These are phyloP conservation scores for Sporormia fimetaria DNA, from an alignment of 495 filamentous ascomycete species.

Conservation along the genomic window DNA sequence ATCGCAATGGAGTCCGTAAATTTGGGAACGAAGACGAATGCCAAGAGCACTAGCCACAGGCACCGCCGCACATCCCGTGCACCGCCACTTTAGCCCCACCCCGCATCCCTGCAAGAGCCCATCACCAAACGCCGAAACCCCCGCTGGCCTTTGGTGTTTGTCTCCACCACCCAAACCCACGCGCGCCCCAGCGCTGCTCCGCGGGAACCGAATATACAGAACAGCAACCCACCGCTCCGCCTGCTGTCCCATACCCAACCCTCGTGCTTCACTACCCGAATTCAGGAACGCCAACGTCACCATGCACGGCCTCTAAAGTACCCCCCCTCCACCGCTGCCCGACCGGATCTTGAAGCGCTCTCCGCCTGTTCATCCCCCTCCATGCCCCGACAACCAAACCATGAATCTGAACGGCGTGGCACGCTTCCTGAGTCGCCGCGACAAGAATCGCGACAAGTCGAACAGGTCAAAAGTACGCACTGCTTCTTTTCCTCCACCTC, in stretches of 20 bases:
- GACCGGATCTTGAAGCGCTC: background rate
- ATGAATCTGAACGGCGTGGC: constrained; percentile 46
- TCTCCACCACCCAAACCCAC: background rate
- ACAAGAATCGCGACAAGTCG: constrained; percentile 46
- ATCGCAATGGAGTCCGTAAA: no score
- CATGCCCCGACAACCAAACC: constrained; percentile 1
- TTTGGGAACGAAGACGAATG: no score
- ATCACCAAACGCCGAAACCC: no score
- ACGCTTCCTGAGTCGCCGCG: constrained; percentile 61
- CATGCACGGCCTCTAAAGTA: no score
- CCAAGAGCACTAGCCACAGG: no score
- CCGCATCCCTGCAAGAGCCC: no score
- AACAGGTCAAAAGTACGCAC: constrained; percentile 23
- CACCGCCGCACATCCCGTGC: no score
- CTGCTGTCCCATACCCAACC: background rate
- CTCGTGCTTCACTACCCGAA: background rate
- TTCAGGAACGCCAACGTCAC: no score
- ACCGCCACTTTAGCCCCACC: no score
- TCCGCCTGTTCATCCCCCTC: background rate
- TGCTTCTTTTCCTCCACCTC: constrained; percentile 5
- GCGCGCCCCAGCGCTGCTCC: background rate
- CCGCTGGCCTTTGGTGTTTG: no score
- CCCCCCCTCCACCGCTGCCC: background rate
- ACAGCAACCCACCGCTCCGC: background rate
- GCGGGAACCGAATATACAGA: background rate